Conservation (phyloP, 1,139 yeast genomes). For the Pichia sp. region DNA sequence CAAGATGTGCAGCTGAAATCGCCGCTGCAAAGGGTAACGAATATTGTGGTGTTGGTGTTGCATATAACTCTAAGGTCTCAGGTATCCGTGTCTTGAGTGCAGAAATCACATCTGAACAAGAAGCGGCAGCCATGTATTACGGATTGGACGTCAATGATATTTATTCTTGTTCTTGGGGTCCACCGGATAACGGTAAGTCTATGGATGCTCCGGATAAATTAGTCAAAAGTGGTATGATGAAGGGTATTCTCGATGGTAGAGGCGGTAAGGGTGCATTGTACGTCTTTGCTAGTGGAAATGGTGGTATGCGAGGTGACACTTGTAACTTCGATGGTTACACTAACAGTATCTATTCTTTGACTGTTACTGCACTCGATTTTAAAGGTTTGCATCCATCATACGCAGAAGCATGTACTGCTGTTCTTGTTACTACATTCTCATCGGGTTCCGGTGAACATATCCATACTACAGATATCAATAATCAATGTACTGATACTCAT, state of each 20-base stretch:
- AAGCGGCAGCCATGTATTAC: conserved; percentile 83
- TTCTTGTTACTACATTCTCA: conserved; percentile 92
- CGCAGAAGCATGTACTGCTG: conserved; percentile 94
- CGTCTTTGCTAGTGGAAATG: conserved; percentile 97
- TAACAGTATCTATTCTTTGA: conserved; percentile 90
- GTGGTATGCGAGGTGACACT: conserved; percentile 78
- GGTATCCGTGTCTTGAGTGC: conserved; percentile 91
- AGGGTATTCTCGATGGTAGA: conserved; percentile 87
- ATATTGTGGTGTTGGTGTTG: conserved; percentile 94
- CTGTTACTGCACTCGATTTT: conserved; percentile 92
- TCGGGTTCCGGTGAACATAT: conserved; percentile 91
- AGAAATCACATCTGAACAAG: conserved; percentile 77
- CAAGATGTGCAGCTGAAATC: conserved; percentile 98
- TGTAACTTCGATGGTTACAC: conserved; percentile 99
- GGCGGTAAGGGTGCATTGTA: conserved; percentile 79
- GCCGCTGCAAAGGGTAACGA: conserved; percentile 83
- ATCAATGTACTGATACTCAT: conserved; percentile 69
- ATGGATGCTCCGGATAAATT: conserved; percentile 80
- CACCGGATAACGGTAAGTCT: conserved; percentile 87
- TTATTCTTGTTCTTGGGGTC: conserved; percentile 99
- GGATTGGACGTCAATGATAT: conserved; percentile 84
- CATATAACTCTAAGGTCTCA: conserved; percentile 79
- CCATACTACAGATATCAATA: conserved; percentile 83
- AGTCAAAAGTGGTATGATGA: conserved; percentile 77
- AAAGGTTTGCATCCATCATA: conserved; percentile 84